Evolutionary conservation across 1,284 basidiomycete species (phyloP), one percentile per base, ranked within the genome.

Genomic region (Puccinia hordei): DNA sequence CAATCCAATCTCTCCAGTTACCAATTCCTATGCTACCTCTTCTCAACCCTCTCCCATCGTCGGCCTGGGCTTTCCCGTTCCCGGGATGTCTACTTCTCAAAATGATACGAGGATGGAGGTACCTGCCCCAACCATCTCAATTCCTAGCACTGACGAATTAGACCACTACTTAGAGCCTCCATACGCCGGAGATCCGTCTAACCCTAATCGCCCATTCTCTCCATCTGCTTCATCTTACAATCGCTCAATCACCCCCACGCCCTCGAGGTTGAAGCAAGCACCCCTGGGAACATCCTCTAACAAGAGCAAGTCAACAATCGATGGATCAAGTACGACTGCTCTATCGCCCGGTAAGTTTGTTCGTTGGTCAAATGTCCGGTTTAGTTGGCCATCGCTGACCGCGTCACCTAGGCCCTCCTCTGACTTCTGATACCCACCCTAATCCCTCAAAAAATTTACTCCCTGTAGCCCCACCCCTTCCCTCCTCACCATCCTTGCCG

Each of bases 171-270:
- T 72, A 8, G 76, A 79, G 55, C 30, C 55, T 27, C 71, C 44
- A 33, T 24, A 35, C 71, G 5, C 51, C 51, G 27, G n/a, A 15
- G 65, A 59, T 27, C 46, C 27, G 30, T 44, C 75, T 0, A 77
- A 77, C 53, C 75, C 63, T 12, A 77, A 79, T 35, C 65, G 76
- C 3, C 76, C 76, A 12, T 71, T 79, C 57, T 79, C 76, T 19
- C 76, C 76, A n/a, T 66, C 76, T 22, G 49, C 17, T 30, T 30
- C 44, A n/a, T 63, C 61, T n/a, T 71, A 41, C 38, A 79, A 79
- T n/a, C 66, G 76, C 35, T 69, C 66, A 0, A 69, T 33, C 22
- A 79, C 76, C 38, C 76, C 76, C 2, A 79, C 66, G 10, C 76
- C 76, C 13, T 71, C 44, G 33, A 66, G 63, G 4, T 69, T 66